A percentile compares a stretch with the other conserved stretches of the same genome.
Conservation (phyloP, 805 yeast genomes). For the Kregervanrija pseudodelftensis region DNA sequence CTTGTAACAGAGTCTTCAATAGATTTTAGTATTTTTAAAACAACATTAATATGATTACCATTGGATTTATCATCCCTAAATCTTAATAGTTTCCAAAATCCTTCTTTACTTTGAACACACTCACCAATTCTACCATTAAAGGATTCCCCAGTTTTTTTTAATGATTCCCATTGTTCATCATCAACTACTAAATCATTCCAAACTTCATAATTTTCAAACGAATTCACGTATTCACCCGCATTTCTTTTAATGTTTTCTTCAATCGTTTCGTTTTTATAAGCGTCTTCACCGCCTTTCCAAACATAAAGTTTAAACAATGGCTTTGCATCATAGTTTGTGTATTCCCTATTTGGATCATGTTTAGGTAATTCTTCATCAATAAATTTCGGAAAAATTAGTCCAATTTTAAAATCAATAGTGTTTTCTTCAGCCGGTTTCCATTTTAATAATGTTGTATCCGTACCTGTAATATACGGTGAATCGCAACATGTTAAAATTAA, state of each 20-base stretch:
- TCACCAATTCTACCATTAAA: slow-evolving; percentile 86
- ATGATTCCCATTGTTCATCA: slow-evolving; percentile 73
- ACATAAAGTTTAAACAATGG: slow-evolving; percentile 64
- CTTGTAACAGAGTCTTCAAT: slow-evolving; percentile 81
- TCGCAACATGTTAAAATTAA: slow-evolving; percentile 87
- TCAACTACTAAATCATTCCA: slow-evolving; percentile 57
- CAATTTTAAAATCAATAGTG: slow-evolving; percentile 79
- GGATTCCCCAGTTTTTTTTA: slow-evolving; percentile 69
- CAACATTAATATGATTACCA: slow-evolving; percentile 80
- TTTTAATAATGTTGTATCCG: slow-evolving; percentile 78
- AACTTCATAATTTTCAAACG: slow-evolving; percentile 45
- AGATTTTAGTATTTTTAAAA: slow-evolving; percentile 73
- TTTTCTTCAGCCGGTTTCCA: slow-evolving; percentile 98
- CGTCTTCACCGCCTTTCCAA: slow-evolving; percentile 60
- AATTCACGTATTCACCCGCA: slow-evolving; percentile 26
- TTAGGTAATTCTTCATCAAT: slow-evolving; percentile 60
- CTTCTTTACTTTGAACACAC: slow-evolving; percentile 59
- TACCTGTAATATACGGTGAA: slow-evolving; percentile 81
- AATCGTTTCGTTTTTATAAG: slow-evolving; percentile 26
- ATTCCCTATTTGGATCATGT: slow-evolving; percentile 62
- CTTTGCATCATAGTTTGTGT: slow-evolving; percentile 71
- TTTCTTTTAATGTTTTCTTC: slow-evolving; percentile 30
- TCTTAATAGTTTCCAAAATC: slow-evolving; percentile 77
- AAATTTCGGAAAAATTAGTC: slow-evolving; percentile 49
- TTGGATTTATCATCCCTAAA: slow-evolving; percentile 89